These are phyloP conservation scores for Mortierella alpina DNA, from an alignment of 192 early-diverging fungal species.

Conservation along the genomic window DNA sequence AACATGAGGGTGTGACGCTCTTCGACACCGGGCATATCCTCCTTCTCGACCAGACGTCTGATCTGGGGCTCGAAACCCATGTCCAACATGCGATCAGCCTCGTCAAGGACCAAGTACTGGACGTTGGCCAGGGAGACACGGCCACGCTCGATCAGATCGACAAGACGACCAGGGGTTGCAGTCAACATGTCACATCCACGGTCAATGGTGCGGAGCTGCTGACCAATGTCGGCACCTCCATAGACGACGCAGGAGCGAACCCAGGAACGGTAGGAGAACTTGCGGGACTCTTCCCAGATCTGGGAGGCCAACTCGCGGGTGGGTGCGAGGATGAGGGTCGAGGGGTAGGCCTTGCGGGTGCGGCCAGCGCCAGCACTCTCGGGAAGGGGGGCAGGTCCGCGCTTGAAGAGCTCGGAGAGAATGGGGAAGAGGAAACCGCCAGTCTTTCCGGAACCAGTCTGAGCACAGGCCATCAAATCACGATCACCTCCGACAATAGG, in stretches of 20 bases:
- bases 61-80: slow-evolving; percentile 95
- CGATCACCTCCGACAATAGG: slow-evolving; percentile 83
- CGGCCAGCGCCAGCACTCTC: slow-evolving; percentile 67
- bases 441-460: slow-evolving; percentile 96
- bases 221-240: slow-evolving; percentile 92
- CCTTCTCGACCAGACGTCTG: slow-evolving; percentile 86
- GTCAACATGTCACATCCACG: slow-evolving; percentile 94
- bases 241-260: slow-evolving; percentile 93
- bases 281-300: slow-evolving; percentile 91
- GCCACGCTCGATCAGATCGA: slow-evolving; percentile 91
- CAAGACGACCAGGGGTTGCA: slow-evolving; percentile 96
- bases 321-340: slow-evolving; percentile 89
- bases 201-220: slow-evolving; percentile 88
- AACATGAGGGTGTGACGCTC: slow-evolving; percentile 96
- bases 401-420: slow-evolving; percentile 89
- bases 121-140: slow-evolving; percentile 82
- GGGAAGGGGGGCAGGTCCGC: slow-evolving; percentile 71
- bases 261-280: slow-evolving; percentile 91
- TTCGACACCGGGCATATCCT: slow-evolving; percentile 73
- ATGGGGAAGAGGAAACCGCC: slow-evolving; percentile 99
- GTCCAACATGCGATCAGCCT: slow-evolving; percentile 98
- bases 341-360: slow-evolving; percentile 79
- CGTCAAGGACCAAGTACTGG: slow-evolving; percentile 90
- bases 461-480: slow-evolving; percentile 99
- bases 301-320: slow-evolving; percentile 96